phyloP scores from a whole-genome alignment of 2,329 filamentous ascomycete species.

The Ascochyta clinopodiicola region DNA sequence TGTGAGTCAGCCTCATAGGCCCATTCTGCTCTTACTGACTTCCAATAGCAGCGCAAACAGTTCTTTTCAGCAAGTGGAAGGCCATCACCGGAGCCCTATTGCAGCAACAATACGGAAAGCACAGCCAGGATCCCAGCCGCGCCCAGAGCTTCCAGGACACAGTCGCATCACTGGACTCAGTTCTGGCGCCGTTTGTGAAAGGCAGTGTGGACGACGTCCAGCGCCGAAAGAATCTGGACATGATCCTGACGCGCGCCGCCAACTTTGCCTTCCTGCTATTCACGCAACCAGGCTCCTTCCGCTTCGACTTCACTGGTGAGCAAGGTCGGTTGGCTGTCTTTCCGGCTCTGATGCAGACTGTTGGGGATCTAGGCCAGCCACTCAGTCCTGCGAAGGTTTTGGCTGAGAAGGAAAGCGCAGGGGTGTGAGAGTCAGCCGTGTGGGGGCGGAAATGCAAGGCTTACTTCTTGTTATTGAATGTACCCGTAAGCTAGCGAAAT shows the following conservation, averaged over 20 bases:
- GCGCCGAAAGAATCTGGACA: slow-evolving; percentile 36
- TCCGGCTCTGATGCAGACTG: slow-evolving; percentile 37
- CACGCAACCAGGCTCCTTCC: slow-evolving; percentile 38
- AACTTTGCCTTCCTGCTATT: slow-evolving; percentile 39
- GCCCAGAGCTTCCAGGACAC: slow-evolving; percentile 16
- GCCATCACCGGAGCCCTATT: slow-evolving; percentile 30
- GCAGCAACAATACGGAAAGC: slow-evolving; percentile 16
- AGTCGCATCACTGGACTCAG: slow-evolving; percentile 23
- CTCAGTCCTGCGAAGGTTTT: slow-evolving; percentile 23
- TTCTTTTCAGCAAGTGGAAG: slow-evolving; percentile 35
- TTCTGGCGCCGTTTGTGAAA: slow-evolving; percentile 33
- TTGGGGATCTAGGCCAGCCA: slow-evolving; percentile 31
- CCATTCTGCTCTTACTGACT: not conserved
- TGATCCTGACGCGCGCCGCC: slow-evolving; percentile 38
- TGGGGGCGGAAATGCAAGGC: not conserved
- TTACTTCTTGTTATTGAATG: not conserved
- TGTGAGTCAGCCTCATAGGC: not conserved
- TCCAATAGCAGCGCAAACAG: slow-evolving; percentile 14
- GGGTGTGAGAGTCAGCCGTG: slow-evolving; percentile 3
- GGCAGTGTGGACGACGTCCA: slow-evolving; percentile 20
- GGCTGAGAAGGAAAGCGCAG: slow-evolving; percentile 24
- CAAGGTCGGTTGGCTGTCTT: slow-evolving; percentile 28
- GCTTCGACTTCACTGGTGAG: slow-evolving; percentile 32
- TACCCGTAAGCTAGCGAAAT: not conserved
- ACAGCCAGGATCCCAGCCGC: slow-evolving; percentile 1